Evolutionary conservation across 2,329 filamentous ascomycete genomes (phyloP), one percentile per base, ranked within the genome.

Genomic region (Ceratocystis cacaofunesta): DNA sequence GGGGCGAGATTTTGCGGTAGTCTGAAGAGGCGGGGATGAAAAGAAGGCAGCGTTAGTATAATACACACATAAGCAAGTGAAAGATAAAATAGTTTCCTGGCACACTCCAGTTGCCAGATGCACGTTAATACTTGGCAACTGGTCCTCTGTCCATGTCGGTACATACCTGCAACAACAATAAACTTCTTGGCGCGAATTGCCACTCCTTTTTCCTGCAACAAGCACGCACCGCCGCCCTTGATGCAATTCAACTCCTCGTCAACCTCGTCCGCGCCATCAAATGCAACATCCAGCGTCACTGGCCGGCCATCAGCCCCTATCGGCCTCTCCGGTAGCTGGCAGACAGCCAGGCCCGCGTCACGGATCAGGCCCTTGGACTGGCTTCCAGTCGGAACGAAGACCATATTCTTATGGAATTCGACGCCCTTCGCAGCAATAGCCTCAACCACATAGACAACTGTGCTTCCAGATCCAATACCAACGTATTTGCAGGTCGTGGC

Each of bases 131-230:
- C 10, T 41, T 12, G 36, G 36, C 36, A 41, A 41, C 36, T 41
- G 36, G 36, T 41, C 36, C 36, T 41, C 36, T 41, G 36, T 41
- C 10, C 36, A 41, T 41, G 8, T 41, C 10, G 10, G 8, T 41
- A 75, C 81, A 71, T 76, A 89, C 86, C 87, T 66, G 90, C 90
- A 66, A 95, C 90, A 71, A 89, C 92, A 68, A 96, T 81, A 72
- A 96, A 96, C 73, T 89, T 89, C 75, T 85, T 88, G 2, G 90
- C 87, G 62, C 88, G 84, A 68, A 90, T 84, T 4, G 92, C 92
- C 3, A 99, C 92, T 44, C 99, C 80, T 79, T 99, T 99, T 78
- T 99, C 94, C 76, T 97, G 94, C 78, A 96, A 95, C 66, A 97
- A 78, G 76, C 94, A 99, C n/a, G 91, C 94, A 67, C 94, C 94